Conservation (phyloP, 352 stramenopile species). For the Thraustochytrium aureum region DNA sequence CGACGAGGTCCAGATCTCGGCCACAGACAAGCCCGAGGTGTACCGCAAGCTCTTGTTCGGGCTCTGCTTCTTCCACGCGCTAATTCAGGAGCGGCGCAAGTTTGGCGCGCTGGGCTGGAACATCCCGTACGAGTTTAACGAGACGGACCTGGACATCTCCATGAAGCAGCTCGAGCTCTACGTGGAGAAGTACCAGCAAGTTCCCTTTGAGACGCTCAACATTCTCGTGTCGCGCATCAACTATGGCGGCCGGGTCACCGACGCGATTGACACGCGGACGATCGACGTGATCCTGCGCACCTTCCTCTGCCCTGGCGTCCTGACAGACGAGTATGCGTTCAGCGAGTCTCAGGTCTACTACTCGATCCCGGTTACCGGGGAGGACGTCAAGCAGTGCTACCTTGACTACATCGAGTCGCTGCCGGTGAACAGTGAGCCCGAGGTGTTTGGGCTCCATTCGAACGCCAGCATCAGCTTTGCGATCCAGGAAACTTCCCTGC, state of each 20-base stretch:
- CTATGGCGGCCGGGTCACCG: slow-evolving; percentile 90
- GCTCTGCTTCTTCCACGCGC: slow-evolving; percentile 91
- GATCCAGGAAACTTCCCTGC: slow-evolving; percentile 86
- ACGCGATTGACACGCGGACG: slow-evolving; percentile 89
- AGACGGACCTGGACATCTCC: slow-evolving; percentile 86
- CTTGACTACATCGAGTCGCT: slow-evolving; percentile 89
- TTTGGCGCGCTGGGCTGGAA: slow-evolving; percentile 96
- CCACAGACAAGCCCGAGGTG: slow-evolving; percentile 65
- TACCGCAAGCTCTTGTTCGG: slow-evolving; percentile 94
- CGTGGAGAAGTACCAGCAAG: slow-evolving; percentile 68
- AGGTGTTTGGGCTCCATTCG: slow-evolving; percentile 90
- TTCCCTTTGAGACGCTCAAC: slow-evolving; percentile 56
- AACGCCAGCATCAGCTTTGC: slow-evolving; percentile 94
- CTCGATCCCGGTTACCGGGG: slow-evolving; percentile 70
- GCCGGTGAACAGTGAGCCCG: slow-evolving; percentile 78
- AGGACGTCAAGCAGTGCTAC: slow-evolving; percentile 72
- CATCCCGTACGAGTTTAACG: slow-evolving; percentile 96
- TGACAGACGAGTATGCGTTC: slow-evolving; percentile 55
- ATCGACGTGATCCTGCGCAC: slow-evolving; percentile 82
- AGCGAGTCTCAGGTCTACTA: slow-evolving; percentile 78
- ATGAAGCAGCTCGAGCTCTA: slow-evolving; percentile 66
- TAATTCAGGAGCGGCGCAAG: slow-evolving; percentile 88
- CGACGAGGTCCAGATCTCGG: slow-evolving; percentile 72
- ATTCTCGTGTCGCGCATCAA: slow-evolving; percentile 80
- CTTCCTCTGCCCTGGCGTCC: slow-evolving; percentile 80